Evolutionary conservation across 106 monocot species (phyloP), one percentile per base, ranked within the genome.

Genomic region (Phalaenopsis aphrodite): DNA sequence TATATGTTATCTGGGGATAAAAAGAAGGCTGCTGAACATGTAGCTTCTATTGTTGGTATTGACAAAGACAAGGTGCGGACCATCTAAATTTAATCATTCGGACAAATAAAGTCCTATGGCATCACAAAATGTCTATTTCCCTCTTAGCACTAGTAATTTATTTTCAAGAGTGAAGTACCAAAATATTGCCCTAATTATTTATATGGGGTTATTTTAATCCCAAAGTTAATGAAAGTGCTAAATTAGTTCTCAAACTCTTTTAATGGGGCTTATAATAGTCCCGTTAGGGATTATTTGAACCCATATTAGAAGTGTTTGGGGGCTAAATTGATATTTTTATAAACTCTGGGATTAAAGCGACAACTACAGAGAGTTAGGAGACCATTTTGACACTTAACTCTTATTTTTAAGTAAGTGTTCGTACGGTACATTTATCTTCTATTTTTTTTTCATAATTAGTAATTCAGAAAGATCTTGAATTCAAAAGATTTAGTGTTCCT

Each of bases 1-100:
- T 98, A 92, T 72, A 98, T 98, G 90, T 84, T 98, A 46, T 98
- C 98, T 84, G 98, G 98, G 55, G 98, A 98, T 76, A 94, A 90
- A 85, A 88, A 84, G 76, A 88, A 79, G 78, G 80, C 94, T 72
- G 98, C 92, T 82, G 89, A 94, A 76, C 82, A 91, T 81, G 92
- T 94, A 47, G 94, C 98, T 56, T 92, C 92, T 77, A 41, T 85
- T 15, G 91, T 98, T 85, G 98, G 98, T 57, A 98, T 98, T 48
- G 77, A 83, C 77, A 93, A 87, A 58, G 87, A 89, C 68, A 94
- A 89, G 92, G 98, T 98, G 79, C 72, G 46, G 79, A 78, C 17
- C 38, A 49, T 52, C n/a, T 17, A 71, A 71, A 9, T 30, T 38
- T 11, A 71, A 71, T 39, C 30, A 71, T 12, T 1, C 21, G 2